Evolutionary conservation across 2,329 filamentous ascomycete species (phyloP).

Genomic region (Botrytis pseudocinerea): DNA sequence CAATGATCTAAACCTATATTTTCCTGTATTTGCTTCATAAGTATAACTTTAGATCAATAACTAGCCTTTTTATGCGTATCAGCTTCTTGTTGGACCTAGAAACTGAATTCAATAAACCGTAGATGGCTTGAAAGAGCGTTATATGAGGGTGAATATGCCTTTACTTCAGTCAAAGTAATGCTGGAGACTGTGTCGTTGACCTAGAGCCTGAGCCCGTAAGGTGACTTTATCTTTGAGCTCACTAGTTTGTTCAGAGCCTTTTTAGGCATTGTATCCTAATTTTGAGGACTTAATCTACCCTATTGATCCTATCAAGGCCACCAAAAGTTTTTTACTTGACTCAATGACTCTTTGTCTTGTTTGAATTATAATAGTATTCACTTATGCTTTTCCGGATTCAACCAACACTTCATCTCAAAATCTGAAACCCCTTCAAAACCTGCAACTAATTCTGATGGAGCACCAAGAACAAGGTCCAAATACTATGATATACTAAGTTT

Average conservation of each 20-base stretch:
- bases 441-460: too few relatives aligned
- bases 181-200: not conserved
- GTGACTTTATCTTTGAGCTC: not conserved
- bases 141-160: not conserved
- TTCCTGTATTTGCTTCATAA: not conserved
- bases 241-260: not conserved
- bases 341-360: not conserved
- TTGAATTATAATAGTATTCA: not conserved
- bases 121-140: not conserved
- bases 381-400: not conserved
- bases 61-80: not conserved
- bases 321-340: not conserved
- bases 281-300: rapidly evolving
- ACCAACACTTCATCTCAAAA: conserved; percentile 5
- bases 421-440: not conserved
- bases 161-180: not conserved
- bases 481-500: not conserved
- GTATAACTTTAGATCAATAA: not conserved
- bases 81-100: not conserved
- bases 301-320: not conserved
- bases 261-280: rapidly evolving
- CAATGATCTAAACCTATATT: not conserved
- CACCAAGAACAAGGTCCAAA: not conserved
- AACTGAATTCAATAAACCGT: not conserved
- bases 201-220: not conserved